These are phyloP conservation scores for Elaeis oleifera DNA, from an alignment of 202 grass and related monocot genomes.

Conservation along the genomic window DNA sequence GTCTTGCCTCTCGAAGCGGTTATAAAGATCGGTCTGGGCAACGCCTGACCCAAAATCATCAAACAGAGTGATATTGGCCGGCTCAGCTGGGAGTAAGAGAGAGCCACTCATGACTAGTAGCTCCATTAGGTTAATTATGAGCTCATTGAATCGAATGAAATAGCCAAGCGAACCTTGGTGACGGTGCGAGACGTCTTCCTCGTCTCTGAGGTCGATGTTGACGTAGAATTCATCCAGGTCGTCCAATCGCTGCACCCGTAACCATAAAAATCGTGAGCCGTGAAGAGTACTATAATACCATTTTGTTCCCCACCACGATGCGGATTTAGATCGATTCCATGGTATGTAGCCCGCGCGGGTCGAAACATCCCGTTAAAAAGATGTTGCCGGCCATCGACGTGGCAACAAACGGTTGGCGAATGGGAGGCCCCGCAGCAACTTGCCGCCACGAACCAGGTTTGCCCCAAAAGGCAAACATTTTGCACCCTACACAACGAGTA, in stretches of 20 bases:
- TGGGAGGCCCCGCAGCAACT: no score
- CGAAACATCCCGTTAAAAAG: no score
- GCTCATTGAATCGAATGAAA: neutral
- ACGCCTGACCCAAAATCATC: conserved; percentile 49
- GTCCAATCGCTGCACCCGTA: conserved; percentile 47
- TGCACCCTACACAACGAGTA: no score
- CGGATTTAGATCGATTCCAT: no score
- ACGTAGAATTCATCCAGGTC: conserved; percentile 76
- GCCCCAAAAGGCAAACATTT: no score
- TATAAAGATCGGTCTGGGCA: conserved; percentile 44
- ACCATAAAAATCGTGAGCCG: conserved; percentile 1
- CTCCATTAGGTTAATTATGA: neutral
- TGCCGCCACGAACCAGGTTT: no score
- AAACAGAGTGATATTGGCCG: conserved; percentile 61
- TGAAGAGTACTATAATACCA: no score
- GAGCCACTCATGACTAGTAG: neutral
- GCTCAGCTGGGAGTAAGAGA: conserved; percentile 38
- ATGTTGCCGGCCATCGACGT: no score
- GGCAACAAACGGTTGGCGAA: no score
- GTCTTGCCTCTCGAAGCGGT: conserved; percentile 75
- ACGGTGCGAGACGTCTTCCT: conserved; percentile 35
- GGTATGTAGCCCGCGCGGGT: no score
- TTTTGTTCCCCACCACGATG: no score
- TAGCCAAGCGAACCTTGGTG: conserved; percentile 64
- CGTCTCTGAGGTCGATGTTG: conserved; percentile 56